Evolutionary conservation across 2,329 filamentous ascomycete genomes (phyloP).

Genomic region (Akanthomyces lecanii): DNA sequence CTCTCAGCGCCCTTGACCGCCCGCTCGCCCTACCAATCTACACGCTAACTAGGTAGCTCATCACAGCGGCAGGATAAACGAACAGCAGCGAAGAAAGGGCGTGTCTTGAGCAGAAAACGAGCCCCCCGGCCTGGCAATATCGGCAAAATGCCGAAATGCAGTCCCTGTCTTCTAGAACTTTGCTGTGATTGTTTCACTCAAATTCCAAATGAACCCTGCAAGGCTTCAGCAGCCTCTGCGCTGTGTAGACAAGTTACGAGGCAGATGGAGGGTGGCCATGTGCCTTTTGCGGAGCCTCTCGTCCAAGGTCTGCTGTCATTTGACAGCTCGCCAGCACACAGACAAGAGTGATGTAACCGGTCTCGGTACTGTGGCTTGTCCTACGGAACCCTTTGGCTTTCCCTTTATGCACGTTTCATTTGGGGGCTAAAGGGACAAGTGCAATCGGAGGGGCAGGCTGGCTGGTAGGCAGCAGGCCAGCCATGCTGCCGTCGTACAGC

Average conservation of each 20-base stretch:
- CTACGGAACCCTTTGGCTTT: not conserved
- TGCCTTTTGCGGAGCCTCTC: not conserved
- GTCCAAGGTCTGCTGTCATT: not conserved
- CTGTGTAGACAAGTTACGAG: not conserved
- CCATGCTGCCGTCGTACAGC: not conserved
- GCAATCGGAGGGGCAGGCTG: not conserved
- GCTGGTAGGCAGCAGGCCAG: not conserved
- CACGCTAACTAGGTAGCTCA: not conserved
- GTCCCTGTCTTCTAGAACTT: not conserved
- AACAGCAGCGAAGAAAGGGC: not conserved
- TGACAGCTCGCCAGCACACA: not conserved
- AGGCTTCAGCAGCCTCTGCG: constrained; percentile 7
- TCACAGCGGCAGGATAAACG: not conserved
- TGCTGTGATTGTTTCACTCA: not conserved
- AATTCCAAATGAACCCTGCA: constrained; percentile 5
- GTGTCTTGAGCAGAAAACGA: not conserved
- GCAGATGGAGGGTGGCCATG: not conserved
- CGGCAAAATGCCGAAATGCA: not conserved
- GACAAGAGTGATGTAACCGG: not conserved
- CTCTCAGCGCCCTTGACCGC: not conserved
- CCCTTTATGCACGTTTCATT: not conserved
- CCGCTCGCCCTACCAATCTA: not conserved
- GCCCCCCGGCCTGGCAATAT: not conserved
- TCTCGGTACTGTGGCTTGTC: not conserved
- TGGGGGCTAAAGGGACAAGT: not conserved